phyloP scores from a whole-genome alignment of 495 filamentous ascomycete species.

The Podospora appendiculata region DNA sequence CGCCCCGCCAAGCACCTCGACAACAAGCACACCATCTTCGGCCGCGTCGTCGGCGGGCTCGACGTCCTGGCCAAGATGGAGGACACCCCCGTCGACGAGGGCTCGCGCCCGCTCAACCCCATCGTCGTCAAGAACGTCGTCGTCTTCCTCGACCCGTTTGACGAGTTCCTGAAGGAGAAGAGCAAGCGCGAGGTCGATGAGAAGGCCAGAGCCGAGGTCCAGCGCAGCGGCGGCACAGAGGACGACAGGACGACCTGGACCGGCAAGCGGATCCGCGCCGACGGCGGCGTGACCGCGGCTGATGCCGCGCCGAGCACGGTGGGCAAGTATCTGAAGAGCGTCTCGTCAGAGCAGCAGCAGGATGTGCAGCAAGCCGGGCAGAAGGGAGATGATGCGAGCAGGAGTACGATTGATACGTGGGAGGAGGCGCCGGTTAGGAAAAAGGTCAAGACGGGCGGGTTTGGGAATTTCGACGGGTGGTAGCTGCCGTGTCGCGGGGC shows the following conservation, averaged over 20 bases:
- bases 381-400: slow-evolving; percentile 52
- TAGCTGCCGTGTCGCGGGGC: too few species aligned
- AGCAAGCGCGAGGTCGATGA: slow-evolving; percentile 40
- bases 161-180: slow-evolving; percentile 73
- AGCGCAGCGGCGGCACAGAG: slow-evolving; percentile 49
- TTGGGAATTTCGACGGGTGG: slow-evolving; percentile 91
- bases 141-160: slow-evolving; percentile 91
- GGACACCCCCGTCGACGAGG: slow-evolving; percentile 55
- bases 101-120: slow-evolving; percentile 64
- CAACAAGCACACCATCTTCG: slow-evolving; percentile 95
- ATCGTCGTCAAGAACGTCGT: slow-evolving; percentile 74
- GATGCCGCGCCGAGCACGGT: slow-evolving; percentile 44
- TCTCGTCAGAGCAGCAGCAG: neutral
- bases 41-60: slow-evolving; percentile 63
- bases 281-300: slow-evolving; percentile 43
- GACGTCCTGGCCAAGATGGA: slow-evolving; percentile 66
- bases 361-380: slow-evolving; percentile 20
- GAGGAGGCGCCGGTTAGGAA: slow-evolving; percentile 65
- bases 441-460: slow-evolving; percentile 74
- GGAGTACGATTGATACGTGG: slow-evolving; percentile 45
- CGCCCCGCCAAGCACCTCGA: slow-evolving; percentile 76
- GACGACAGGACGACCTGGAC: slow-evolving; percentile 90
- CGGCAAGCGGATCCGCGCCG: slow-evolving; percentile 67
- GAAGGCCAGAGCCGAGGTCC: slow-evolving; percentile 44
- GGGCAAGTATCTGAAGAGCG: slow-evolving; percentile 62